Base-by-base conservation (phyloP, 352 stramenopile species). In the Phytophthora pisi region DNA sequence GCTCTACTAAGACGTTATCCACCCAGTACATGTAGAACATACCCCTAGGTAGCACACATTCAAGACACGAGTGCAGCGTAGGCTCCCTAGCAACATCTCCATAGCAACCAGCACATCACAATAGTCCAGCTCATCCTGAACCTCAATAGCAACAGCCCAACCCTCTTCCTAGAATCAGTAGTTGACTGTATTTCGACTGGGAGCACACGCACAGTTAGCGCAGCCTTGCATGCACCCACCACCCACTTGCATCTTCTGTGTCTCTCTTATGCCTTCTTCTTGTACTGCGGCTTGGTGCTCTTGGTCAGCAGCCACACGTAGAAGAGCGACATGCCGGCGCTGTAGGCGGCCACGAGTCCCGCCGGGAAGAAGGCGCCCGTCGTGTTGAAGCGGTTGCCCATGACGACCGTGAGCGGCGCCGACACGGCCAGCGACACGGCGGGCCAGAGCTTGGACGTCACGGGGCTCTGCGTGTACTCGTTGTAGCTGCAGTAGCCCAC, bases 401-500 rank as follows among this genome's bases (percentile, higher is more conserved):
- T 93, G 53, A 93, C 75, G 50, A 81, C 74, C 30, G 85, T 92
- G 51, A 95, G 75, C 51, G 84, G 70, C 8, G 71, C 78, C 13
- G 88, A 93, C 23, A 95, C 82, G 68, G 75, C 68, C 55, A 91
- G 70, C 15, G 82, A 92, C 16, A 93, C 56, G 4, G 68, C 84
- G 6, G 88, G 82, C 88, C 88, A 95, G 46, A 92, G 66, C 75
- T 93, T 95, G 56, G 84, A 93, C 47, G 81, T 87, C 55, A 92
- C 79, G 0, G 86, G 81, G 62, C 78, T 88, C 72, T 93, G 86
- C 67, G 75, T 84, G 75, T 92, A 95, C 62, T 95, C 87, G 68
- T 91, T 89, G 64, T 92, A 91, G 70, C 85, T 93, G 70, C 79
- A 88, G 72, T 92, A 93, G 69, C 88, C 86, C 53, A 95, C 76